phyloP scores from a whole-genome alignment of 179 eudicot species.

The Monotropa hypopitys region DNA sequence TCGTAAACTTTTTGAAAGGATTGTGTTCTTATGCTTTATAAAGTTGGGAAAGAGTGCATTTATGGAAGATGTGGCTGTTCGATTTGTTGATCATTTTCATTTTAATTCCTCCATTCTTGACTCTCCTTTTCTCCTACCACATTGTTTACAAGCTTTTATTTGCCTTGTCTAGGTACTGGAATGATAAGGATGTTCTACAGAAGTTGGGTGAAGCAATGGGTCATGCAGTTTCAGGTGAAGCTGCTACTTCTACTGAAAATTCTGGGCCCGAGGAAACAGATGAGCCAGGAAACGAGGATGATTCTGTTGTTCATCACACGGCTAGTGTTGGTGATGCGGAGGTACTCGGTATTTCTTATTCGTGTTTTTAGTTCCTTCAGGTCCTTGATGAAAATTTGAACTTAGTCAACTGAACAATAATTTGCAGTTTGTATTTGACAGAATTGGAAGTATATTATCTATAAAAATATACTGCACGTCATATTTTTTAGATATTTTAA shows the following conservation, averaged over 20 bases:
- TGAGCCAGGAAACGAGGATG: constrained; percentile 72
- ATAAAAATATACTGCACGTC: background rate
- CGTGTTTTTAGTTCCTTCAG: background rate
- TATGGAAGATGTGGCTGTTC: constrained; percentile 5
- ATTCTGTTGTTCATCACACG: constrained; percentile 87
- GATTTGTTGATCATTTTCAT: background rate
- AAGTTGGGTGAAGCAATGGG: constrained; percentile 99
- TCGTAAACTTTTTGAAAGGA: background rate
- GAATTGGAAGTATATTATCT: background rate
- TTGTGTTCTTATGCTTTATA: background rate
- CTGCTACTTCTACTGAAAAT: constrained; percentile 41
- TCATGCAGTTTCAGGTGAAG: constrained; percentile 58
- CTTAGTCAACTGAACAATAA: background rate
- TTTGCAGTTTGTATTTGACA: background rate
- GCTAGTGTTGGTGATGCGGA: constrained; percentile 90
- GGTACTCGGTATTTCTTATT: constrained; percentile 28
- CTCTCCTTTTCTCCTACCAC: background rate
- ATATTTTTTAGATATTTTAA: background rate
- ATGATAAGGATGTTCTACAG: constrained; percentile 78
- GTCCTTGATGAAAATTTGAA: background rate
- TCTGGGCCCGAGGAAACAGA: constrained; percentile 55
- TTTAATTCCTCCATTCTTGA: background rate
- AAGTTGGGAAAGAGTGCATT: background rate
- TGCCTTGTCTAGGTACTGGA: constrained; percentile 68
- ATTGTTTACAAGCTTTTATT: constrained; percentile 2